A percentile compares a stretch with the other conserved stretches of the same genome.
Evolutionary conservation across 2,329 filamentous ascomycete genomes (phyloP).

Genomic region (Zymoseptoria passerinii): DNA sequence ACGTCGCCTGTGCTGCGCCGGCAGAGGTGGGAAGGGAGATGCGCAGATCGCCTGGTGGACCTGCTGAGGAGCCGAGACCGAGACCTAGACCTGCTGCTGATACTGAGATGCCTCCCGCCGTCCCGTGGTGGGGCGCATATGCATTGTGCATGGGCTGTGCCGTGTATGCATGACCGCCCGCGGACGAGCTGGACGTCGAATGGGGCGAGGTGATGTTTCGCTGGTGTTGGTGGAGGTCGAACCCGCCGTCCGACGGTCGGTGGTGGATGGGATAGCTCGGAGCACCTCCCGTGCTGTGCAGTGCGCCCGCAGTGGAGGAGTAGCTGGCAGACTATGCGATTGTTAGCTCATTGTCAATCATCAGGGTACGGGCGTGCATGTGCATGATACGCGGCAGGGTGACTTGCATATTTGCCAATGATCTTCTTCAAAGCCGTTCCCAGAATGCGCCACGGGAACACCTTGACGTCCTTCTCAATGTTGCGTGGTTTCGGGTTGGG

Average conservation of each 20-base stretch:
- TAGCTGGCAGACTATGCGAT: slow-evolving; percentile 55
- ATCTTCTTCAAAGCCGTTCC: slow-evolving; percentile 89
- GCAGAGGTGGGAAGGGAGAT: slow-evolving; percentile 25
- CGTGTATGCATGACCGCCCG: slow-evolving; percentile 26
- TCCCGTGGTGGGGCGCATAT: slow-evolving; percentile 21
- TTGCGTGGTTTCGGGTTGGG: slow-evolving; percentile 91
- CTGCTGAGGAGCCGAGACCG: slow-evolving; percentile 29
- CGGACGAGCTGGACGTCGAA: slow-evolving; percentile 26
- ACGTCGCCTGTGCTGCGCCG: slow-evolving; percentile 21
- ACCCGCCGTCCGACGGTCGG: slow-evolving; percentile 41
- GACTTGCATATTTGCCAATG: slow-evolving; percentile 83
- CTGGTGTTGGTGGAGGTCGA: slow-evolving; percentile 28
- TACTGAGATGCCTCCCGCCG: slow-evolving; percentile 8
- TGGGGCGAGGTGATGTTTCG: slow-evolving; percentile 28
- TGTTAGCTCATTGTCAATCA: slow-evolving; percentile 26
- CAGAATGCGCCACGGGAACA: slow-evolving; percentile 93
- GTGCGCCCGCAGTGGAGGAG: slow-evolving; percentile 52
- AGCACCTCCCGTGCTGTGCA: slow-evolving; percentile 27
- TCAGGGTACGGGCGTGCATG: slow-evolving; percentile 11
- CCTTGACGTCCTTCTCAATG: slow-evolving; percentile 98
- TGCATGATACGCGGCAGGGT: slow-evolving; percentile 21
- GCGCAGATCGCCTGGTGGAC: slow-evolving; percentile 32
- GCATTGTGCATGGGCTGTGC: slow-evolving; percentile 21
- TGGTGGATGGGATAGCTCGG: slow-evolving; percentile 21
- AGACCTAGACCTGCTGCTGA: slow-evolving; percentile 25